Base-by-base conservation (phyloP, 2,329 filamentous ascomycete genomes). In the Pseudogymnoascus sp. region DNA sequence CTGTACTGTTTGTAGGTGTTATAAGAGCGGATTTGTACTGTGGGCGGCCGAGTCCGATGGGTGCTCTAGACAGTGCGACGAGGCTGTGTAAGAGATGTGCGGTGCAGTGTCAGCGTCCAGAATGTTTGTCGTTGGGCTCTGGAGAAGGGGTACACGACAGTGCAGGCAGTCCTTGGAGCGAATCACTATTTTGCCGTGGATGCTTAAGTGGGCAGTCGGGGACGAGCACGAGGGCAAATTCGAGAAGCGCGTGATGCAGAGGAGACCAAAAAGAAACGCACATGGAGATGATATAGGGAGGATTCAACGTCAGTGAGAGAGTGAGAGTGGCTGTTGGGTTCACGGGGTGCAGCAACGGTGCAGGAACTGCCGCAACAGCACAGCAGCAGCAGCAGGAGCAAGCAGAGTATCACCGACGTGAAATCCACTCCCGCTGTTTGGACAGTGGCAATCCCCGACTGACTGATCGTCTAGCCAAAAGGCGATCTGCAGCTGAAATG, bases 401-500 rank as follows among this genome's bases (percentile, higher is more conserved):
- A 42, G 38, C 9, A 13, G 42, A 46, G 42, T 46, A 50, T 50
- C 44, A 50, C 23, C 15, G 23, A 7, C 15, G 13, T 9, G 15
- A 29, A 10, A 17, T 17, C 4, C 6, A 29, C 23, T 9, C 10
- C 21, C 46, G 46, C 46, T 17, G 23, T 53, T 31, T 31, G 46
- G 23, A 23, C 42, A 23, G 7, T 50, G 15, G 23, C 44, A 50
- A 50, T 9, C 44, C 44, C 44, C 23, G 44, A 50, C 23, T 50
- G 23, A 50, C 26, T 50, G 44, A 29, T 50, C 44, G 44, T n/a
- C 44, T 50, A 23, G 44, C 44, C 26, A 29, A 31, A 53, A 31
- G 46, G 4, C 26, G 26, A 53, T 53, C 46, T 53, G 46, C 46
- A 53, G 46, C 46, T 53, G 46, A 53, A 53, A 53, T 53, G 46